These are phyloP conservation scores for Thoreauomyces humboldtii DNA, from an alignment of 192 early-diverging fungal genomes.

Conservation along the genomic window DNA sequence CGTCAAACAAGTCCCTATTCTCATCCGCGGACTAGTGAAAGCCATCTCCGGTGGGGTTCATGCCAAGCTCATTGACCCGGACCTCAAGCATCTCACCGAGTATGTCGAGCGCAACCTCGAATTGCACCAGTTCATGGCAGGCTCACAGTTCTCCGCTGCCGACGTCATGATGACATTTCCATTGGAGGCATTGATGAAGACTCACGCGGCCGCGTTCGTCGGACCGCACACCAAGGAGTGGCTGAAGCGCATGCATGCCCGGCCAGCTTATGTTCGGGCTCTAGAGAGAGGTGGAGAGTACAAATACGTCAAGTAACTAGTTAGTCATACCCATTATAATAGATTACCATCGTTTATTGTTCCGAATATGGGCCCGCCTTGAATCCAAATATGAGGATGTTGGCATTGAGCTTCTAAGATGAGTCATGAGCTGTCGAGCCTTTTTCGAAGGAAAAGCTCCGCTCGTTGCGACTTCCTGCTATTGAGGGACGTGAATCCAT, in stretches of 20 bases:
- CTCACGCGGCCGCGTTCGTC: not conserved
- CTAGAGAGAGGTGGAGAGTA: conserved; percentile 45
- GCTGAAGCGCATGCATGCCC: conserved; percentile 27
- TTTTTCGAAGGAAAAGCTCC: too few relatives aligned
- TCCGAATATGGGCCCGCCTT: too few relatives aligned
- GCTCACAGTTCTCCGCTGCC: conserved; percentile 37
- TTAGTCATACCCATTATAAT: too few relatives aligned
- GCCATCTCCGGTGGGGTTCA: conserved; percentile 19
- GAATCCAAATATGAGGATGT: too few relatives aligned
- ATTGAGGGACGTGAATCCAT: too few relatives aligned
- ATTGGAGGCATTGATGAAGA: conserved; percentile 24
- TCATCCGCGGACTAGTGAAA: conserved; percentile 19
- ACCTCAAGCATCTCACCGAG: not conserved
- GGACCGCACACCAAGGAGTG: conserved; percentile 30
- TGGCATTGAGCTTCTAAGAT: too few relatives aligned
- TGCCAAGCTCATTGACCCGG: conserved; percentile 16
- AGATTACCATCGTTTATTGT: too few relatives aligned
- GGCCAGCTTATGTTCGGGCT: conserved; percentile 31
- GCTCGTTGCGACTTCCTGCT: too few relatives aligned
- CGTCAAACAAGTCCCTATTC: conserved; percentile 5
- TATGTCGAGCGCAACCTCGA: conserved; percentile 40
- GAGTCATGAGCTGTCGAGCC: too few relatives aligned
- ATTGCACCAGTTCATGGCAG: conserved; percentile 36
- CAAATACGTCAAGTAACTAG: conserved; percentile 13
- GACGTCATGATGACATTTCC: conserved; percentile 49